phyloP scores from a whole-genome alignment of 1,139 yeast species.

The Taphrina wiesneri region DNA sequence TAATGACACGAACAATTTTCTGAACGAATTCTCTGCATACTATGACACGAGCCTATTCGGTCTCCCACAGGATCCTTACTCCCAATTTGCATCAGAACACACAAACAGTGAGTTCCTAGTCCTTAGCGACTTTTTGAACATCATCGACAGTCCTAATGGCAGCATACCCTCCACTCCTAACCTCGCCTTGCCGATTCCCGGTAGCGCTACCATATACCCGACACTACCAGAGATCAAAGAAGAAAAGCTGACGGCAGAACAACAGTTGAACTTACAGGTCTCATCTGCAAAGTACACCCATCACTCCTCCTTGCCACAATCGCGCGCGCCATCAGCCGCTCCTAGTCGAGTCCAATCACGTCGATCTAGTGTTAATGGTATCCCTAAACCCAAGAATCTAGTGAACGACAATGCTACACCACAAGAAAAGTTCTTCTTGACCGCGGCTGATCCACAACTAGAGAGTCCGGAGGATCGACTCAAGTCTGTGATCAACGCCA shows the following conservation, averaged over 20 bases:
- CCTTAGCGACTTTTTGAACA: slow-evolving; percentile 80
- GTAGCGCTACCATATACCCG: neutral
- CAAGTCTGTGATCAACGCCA: slow-evolving; percentile 93
- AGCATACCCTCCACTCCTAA: slow-evolving; percentile 31
- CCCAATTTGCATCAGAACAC: slow-evolving; percentile 33
- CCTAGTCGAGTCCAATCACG: slow-evolving; percentile 16
- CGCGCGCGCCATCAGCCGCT: slow-evolving; percentile 3
- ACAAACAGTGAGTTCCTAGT: slow-evolving; percentile 68
- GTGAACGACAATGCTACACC: slow-evolving; percentile 61
- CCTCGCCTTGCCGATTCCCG: slow-evolving; percentile 6
- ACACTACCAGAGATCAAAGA: neutral
- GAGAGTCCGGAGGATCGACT: slow-evolving; percentile 86
- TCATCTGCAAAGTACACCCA: slow-evolving; percentile 12
- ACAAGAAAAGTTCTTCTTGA: slow-evolving; percentile 85
- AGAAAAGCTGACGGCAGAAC: slow-evolving; percentile 12
- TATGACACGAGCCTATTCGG: slow-evolving; percentile 26
- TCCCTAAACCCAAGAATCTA: neutral
- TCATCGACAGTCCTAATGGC: slow-evolving; percentile 74
- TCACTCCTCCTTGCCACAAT: slow-evolving; percentile 15
- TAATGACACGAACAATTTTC: slow-evolving; percentile 5
- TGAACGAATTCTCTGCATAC: slow-evolving; percentile 9
- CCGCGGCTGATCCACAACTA: slow-evolving; percentile 96
- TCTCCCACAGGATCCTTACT: slow-evolving; percentile 20
- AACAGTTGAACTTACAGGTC: slow-evolving; percentile 1
- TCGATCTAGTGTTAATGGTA: slow-evolving; percentile 4